Percentiles rank a stretch among this genome's conserved stretches.
Evolutionary conservation across 2,329 filamentous ascomycete species (phyloP).

Genomic region (Calonectria montana): DNA sequence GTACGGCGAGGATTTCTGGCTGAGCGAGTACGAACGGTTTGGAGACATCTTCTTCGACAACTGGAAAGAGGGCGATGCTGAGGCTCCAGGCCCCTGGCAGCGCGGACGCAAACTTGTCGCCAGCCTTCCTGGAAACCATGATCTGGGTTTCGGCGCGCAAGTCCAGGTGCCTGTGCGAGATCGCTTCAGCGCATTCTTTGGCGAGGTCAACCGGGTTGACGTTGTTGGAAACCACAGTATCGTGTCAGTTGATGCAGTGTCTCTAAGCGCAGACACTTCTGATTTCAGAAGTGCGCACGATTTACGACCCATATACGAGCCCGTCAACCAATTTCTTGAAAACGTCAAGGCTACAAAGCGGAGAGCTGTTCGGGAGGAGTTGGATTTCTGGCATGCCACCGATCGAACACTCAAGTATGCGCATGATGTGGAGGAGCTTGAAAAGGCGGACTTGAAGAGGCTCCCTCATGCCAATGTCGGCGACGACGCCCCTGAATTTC

Average conservation of each 20-base stretch:
- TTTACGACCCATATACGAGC: constrained; percentile 75
- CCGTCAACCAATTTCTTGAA: constrained; percentile 81
- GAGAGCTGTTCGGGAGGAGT: constrained; percentile 75
- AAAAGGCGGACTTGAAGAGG: constrained; percentile 52
- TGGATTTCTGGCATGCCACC: constrained; percentile 73
- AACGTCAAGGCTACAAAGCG: constrained; percentile 73
- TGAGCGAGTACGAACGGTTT: constrained; percentile 87
- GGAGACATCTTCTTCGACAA: constrained; percentile 83
- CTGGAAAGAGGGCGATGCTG: constrained; percentile 68
- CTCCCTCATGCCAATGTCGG: constrained; percentile 54
- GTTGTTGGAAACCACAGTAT: constrained; percentile 95
- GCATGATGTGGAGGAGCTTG: constrained; percentile 70
- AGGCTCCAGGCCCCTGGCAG: constrained; percentile 65
- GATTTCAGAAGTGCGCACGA: constrained; percentile 63
- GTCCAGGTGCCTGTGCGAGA: constrained; percentile 84
- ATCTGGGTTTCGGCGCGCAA: constrained; percentile 89
- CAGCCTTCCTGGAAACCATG: constrained; percentile 93
- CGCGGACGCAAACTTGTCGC: constrained; percentile 82
- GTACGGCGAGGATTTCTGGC: constrained; percentile 87
- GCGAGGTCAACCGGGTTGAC: constrained; percentile 90
- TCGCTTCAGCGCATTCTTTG: constrained; percentile 89
- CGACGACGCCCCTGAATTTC: constrained; percentile 71
- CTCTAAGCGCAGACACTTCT: constrained; percentile 78
- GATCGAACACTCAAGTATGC: constrained; percentile 64
- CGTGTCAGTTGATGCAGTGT: constrained; percentile 90